phyloP scores from a whole-genome alignment of 2,329 filamentous ascomycete genomes.

The Biscogniauxia mediterranea region DNA sequence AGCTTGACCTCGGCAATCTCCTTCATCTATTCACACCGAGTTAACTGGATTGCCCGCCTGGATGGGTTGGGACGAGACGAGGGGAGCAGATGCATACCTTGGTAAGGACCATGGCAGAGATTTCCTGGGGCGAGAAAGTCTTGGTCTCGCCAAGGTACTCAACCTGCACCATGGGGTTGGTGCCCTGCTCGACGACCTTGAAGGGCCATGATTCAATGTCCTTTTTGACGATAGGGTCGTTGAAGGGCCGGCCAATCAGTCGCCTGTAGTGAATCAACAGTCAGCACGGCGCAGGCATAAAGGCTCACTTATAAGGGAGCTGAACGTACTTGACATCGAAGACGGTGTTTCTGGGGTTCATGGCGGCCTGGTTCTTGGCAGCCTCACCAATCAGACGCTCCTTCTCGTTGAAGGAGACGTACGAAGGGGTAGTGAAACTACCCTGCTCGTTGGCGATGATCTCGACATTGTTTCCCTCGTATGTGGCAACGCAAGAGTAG shows the following conservation, averaged over 20 bases:
- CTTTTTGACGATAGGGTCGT: constrained; percentile 97
- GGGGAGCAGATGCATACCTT: constrained; percentile 63
- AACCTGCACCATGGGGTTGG: constrained; percentile 89
- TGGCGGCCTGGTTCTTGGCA: constrained; percentile 99
- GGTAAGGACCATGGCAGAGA: constrained; percentile 96
- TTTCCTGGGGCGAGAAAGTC: constrained; percentile 96
- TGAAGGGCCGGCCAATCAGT: constrained; percentile 93
- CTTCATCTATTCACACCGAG: constrained; percentile 72
- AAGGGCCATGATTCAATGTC: constrained; percentile 99
- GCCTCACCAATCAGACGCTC: constrained; percentile 99
- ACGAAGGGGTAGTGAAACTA: constrained; percentile 97
- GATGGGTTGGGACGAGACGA: background rate
- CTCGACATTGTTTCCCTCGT: constrained; percentile 99
- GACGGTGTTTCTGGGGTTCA: constrained; percentile 98
- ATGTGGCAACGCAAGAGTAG: constrained; percentile 99
- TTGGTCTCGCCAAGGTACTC: constrained; percentile 94
- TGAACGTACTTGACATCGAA: constrained; percentile 97
- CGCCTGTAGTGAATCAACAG: constrained; percentile 57
- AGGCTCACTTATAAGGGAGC: constrained; percentile 1
- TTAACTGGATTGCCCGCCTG: constrained; percentile 13
- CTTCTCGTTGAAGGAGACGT: constrained; percentile 98
- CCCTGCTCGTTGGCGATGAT: constrained; percentile 99
- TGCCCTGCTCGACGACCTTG: constrained; percentile 90
- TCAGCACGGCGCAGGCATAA: constrained; percentile 3
- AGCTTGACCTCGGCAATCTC: constrained; percentile 98